phyloP scores from a whole-genome alignment of 768 basidiomycete genomes.

The Hirschioporus abietinus region DNA sequence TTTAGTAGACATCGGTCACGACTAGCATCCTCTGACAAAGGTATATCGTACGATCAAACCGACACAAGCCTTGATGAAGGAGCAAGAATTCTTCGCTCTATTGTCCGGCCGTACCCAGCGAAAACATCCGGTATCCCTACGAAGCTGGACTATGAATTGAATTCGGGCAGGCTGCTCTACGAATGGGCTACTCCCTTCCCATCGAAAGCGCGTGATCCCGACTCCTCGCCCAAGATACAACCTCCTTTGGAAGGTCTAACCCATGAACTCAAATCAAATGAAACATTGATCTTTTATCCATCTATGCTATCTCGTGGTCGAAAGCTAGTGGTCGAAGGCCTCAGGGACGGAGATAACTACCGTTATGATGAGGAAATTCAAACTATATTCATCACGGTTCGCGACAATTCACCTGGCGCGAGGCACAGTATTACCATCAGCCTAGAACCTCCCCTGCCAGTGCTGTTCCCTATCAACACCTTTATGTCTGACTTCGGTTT shows the following conservation, averaged over 20 bases:
- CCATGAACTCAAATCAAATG: constrained; percentile 37
- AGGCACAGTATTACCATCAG: constrained; percentile 48
- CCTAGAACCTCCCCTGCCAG: constrained; percentile 46
- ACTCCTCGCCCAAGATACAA: constrained; percentile 13
- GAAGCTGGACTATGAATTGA: constrained; percentile 71
- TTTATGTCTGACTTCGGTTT: constrained; percentile 58
- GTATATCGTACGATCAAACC: constrained; percentile 39
- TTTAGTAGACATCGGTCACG: constrained; percentile 53
- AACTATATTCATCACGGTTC: constrained; percentile 63
- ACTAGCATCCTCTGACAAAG: constrained; percentile 10
- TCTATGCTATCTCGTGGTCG: constrained; percentile 52
- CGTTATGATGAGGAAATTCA: constrained; percentile 61
- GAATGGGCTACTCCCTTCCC: constrained; percentile 50
- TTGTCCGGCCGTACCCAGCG: constrained; percentile 88
- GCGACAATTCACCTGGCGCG: constrained; percentile 37
- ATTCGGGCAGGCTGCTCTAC: constrained; percentile 58
- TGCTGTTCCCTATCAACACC: constrained; percentile 53
- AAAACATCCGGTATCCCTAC: constrained; percentile 86
- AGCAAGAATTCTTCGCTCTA: constrained; percentile 63
- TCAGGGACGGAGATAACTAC: constrained; percentile 45
- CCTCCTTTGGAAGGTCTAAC: constrained; percentile 37
- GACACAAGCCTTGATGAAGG: constrained; percentile 78
- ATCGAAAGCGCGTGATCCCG: constrained; percentile 1
- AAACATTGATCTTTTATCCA: constrained; percentile 85
- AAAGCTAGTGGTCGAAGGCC: constrained; percentile 52